Percentiles rank a stretch among this genome's conserved stretches.
Conservation (phyloP, 2,329 filamentous ascomycete species). For the Thelonectria discophora region DNA sequence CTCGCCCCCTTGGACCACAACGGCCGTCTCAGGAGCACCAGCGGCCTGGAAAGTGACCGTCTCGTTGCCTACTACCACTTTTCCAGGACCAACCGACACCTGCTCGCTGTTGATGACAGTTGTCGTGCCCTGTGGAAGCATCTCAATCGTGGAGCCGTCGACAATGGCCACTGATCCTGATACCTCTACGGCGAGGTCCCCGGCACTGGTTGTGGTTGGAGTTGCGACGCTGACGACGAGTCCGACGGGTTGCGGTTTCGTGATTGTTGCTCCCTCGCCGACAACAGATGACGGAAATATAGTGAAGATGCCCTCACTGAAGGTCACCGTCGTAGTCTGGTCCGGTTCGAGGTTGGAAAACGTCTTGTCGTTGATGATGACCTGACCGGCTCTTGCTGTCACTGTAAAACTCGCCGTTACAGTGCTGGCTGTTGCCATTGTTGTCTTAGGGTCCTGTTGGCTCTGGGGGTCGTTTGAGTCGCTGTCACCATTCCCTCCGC, state of each 20-base stretch:
- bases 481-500: neutral
- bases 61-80: conserved; percentile 47
- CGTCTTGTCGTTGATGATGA: conserved; percentile 59
- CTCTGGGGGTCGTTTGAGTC: conserved; percentile 14
- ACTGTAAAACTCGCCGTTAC: conserved; percentile 47
- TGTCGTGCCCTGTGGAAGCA: conserved; percentile 49
- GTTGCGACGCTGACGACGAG: conserved; percentile 44
- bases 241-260: conserved; percentile 49
- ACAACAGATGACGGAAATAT: conserved; percentile 58
- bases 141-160: conserved; percentile 54
- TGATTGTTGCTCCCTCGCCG: conserved; percentile 56
- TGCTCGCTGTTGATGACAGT: conserved; percentile 46
- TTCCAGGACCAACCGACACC: conserved; percentile 49
- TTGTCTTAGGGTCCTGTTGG: conserved; percentile 23
- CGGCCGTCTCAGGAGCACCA: conserved; percentile 50
- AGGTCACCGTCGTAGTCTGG: conserved; percentile 53
- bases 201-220: conserved; percentile 51
- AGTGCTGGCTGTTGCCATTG: neutral
- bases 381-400: conserved; percentile 54
- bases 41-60: conserved; percentile 49
- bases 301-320: conserved; percentile 54
- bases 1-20: conserved; percentile 59
- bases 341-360: conserved; percentile 50
- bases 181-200: conserved; percentile 52
- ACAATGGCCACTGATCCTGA: conserved; percentile 53